Conservation (phyloP, 257 asterid species). For the Solanum peruvianum region DNA sequence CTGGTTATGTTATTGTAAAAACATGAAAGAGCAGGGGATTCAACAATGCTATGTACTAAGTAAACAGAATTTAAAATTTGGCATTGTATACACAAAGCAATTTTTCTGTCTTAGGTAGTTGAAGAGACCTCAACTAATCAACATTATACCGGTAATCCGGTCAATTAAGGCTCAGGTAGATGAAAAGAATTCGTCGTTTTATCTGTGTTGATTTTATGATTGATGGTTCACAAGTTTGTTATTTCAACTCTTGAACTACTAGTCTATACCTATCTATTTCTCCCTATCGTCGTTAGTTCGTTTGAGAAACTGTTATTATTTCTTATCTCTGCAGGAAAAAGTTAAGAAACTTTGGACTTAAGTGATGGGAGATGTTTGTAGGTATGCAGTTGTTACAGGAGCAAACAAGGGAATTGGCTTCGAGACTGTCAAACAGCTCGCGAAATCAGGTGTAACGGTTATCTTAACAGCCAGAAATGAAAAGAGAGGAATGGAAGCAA, state of each 20-base stretch:
- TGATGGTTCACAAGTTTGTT: not conserved
- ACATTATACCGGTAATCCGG: not conserved
- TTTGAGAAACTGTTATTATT: not conserved
- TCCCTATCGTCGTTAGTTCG: not conserved
- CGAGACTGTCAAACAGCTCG: constrained; percentile 67
- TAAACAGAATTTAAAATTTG: no score
- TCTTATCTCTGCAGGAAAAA: not conserved
- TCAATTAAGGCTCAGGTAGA: not conserved
- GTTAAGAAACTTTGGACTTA: not conserved
- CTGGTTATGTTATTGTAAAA: no score
- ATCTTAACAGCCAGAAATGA: constrained; percentile 57
- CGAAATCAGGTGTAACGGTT: constrained; percentile 48
- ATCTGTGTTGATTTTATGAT: not conserved
- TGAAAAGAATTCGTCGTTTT: not conserved
- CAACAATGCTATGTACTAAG: not conserved
- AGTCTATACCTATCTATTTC: not conserved
- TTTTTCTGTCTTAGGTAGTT: not conserved
- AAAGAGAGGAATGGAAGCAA: constrained; percentile 45
- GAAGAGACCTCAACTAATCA: not conserved
- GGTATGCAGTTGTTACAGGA: constrained; percentile 79
- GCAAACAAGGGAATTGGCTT: constrained; percentile 85
- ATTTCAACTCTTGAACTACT: not conserved
- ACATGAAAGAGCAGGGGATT: not conserved
- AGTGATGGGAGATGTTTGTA: not conserved
- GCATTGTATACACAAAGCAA: not conserved